Conservation (phyloP, 1,284 basidiomycete genomes). For the Laetiporus sulphureus region DNA sequence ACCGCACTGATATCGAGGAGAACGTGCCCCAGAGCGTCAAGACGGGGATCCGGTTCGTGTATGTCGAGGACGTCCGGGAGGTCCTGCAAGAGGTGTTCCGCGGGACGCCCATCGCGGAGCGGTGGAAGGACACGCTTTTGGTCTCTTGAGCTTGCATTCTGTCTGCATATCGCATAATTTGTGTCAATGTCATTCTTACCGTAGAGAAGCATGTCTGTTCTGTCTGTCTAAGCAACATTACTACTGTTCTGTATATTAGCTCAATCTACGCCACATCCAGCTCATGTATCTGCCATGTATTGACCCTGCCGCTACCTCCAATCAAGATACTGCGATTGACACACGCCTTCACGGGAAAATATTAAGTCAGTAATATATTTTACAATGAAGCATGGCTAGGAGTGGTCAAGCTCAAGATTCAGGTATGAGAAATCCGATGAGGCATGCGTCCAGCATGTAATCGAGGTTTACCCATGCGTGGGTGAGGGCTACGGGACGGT, state of each 20-base stretch:
- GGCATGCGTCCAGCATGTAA: constrained; percentile 86
- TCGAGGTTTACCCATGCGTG: constrained; percentile 94
- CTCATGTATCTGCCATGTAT: constrained; percentile 7
- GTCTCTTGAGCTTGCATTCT: constrained; percentile 5
- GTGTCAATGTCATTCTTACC: constrained; percentile 1
- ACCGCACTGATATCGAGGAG: constrained; percentile 89
- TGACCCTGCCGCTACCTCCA: no score
- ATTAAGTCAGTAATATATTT: no score
- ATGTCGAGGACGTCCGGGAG: constrained; percentile 86
- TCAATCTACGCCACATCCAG: constrained; percentile 5
- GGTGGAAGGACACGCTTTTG: constrained; percentile 58
- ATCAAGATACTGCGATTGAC: no score
- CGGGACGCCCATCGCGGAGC: constrained; percentile 49
- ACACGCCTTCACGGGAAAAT: no score
- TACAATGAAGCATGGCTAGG: no score
- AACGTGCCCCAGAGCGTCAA: constrained; percentile 94
- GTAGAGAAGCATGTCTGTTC: constrained; percentile 7
- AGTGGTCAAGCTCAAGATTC: no score
- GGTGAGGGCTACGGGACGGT: constrained; percentile 21
- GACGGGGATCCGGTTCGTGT: constrained; percentile 88
- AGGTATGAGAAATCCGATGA: constrained; percentile 85
- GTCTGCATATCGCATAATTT: constrained; percentile 3
- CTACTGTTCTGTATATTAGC: constrained; percentile 6
- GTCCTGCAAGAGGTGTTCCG: constrained; percentile 83
- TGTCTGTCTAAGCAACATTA: constrained; percentile 2